phyloP scores from a whole-genome alignment of 2,329 filamentous ascomycete genomes.

The Cercospora citrullina region DNA sequence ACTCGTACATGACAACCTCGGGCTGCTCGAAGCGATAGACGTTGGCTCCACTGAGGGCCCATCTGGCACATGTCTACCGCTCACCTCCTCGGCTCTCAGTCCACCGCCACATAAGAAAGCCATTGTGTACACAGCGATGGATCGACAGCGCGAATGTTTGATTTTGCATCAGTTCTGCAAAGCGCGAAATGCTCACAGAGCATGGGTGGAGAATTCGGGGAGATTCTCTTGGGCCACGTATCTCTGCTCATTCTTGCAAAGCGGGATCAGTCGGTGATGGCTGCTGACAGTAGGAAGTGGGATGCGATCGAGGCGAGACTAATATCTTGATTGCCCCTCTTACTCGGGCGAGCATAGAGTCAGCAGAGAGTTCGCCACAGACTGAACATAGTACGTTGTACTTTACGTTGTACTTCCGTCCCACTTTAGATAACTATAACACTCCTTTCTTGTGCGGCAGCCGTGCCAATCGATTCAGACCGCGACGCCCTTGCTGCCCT shows the following conservation, averaged over 20 bases:
- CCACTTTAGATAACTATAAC: background rate
- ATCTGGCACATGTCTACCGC: background rate
- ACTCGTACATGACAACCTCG: background rate
- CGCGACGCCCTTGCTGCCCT: conserved; percentile 13
- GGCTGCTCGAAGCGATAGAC: background rate
- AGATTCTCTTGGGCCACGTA: background rate
- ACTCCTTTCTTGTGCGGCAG: background rate
- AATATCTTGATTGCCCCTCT: background rate
- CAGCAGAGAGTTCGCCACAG: background rate
- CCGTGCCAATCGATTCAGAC: background rate
- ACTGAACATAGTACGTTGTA: background rate
- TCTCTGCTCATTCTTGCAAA: background rate
- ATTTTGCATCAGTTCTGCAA: background rate
- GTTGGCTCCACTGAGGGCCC: background rate
- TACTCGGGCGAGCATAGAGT: background rate
- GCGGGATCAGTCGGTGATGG: background rate
- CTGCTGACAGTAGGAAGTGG: background rate
- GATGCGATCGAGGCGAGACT: background rate
- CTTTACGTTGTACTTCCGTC: background rate
- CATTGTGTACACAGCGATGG: background rate
- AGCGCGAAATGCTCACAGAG: background rate
- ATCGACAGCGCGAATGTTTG: background rate
- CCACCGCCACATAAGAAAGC: background rate
- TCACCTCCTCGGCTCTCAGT: background rate
- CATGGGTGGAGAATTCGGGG: background rate